Percentiles rank a stretch among this genome's conserved stretches.
phyloP scores from a whole-genome alignment of 345 rosid genomes.

The Alliaria petiolata region DNA sequence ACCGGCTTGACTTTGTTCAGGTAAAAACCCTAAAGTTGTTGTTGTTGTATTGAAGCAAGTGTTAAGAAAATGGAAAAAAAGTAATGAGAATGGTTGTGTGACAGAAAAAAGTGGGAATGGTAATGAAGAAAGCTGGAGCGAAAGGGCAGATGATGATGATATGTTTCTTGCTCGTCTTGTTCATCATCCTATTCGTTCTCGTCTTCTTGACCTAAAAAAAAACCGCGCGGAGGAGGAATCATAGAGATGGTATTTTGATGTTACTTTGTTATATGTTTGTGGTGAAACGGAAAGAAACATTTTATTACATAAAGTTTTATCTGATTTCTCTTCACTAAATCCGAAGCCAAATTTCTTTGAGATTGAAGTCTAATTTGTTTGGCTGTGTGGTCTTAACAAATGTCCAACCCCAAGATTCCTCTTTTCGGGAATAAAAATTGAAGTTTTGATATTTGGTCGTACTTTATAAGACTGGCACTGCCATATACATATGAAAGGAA shows the following conservation, averaged over 20 bases:
- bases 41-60: not conserved
- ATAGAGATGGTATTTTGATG: not conserved
- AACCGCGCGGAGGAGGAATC: not conserved
- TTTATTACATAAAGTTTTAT: not conserved
- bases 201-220: slow-evolving; percentile 64
- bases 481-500: too few species aligned
- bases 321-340: not conserved
- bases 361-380: not conserved
- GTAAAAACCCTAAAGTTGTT: slow-evolving; percentile 28
- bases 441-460: too few species aligned
- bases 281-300: slow-evolving; percentile 14
- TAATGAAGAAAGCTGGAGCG: slow-evolving; percentile 94
- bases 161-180: slow-evolving; percentile 65
- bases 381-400: not conserved
- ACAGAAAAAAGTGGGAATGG: slow-evolving; percentile 97
- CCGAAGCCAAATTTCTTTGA: not conserved
- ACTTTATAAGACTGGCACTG: too few species aligned
- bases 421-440: too few species aligned
- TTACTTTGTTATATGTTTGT: slow-evolving; percentile 4
- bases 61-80: not conserved
- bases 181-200: slow-evolving; percentile 80
- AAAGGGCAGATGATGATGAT: slow-evolving; percentile 98
- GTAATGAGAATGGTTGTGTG: not conserved
- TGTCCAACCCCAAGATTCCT: not conserved
- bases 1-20: slow-evolving; percentile 97